Evolutionary conservation across 225 moss, liverwort and hornwort genomes (phyloP).

Genomic region (Polytrichum formosum): DNA sequence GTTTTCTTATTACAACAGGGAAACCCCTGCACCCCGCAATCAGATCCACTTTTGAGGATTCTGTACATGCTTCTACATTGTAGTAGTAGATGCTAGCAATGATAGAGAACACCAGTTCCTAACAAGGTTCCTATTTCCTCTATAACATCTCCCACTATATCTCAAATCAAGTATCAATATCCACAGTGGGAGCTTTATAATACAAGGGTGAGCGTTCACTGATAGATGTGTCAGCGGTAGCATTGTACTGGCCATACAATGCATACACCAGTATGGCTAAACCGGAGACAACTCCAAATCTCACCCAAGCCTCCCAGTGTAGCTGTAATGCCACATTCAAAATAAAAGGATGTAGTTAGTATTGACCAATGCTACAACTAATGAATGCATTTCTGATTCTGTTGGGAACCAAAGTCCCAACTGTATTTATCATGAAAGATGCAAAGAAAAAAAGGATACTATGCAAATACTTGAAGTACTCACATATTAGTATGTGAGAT

Average conservation of each 20-base stretch:
- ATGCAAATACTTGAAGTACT: background rate
- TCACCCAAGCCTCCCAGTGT: constrained; percentile 95
- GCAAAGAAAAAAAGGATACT: background rate
- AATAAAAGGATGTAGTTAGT: background rate
- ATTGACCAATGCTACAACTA: no score
- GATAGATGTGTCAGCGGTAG: constrained; percentile 39
- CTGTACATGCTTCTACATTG: constrained; percentile 13
- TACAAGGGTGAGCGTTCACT: constrained; percentile 61
- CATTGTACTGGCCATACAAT: constrained; percentile 75
- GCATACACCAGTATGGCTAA: constrained; percentile 72
- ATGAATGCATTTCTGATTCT: no score
- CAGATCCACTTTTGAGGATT: constrained; percentile 1
- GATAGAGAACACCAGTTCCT: constrained; percentile 2
- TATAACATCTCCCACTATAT: background rate
- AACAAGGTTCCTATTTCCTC: constrained; percentile 8
- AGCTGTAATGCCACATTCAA: constrained; percentile 46
- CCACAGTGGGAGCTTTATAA: constrained; percentile 46
- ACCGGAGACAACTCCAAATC: constrained; percentile 71
- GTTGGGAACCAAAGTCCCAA: background rate
- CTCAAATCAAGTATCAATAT: constrained; percentile 40
- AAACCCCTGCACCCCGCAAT: constrained; percentile 8
- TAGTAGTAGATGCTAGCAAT: constrained; percentile 13
- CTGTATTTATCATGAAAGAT: background rate
- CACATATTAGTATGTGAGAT: background rate
- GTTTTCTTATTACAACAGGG: constrained; percentile 10